These are phyloP conservation scores for Xylariaceae sp. DNA, from an alignment of 2,329 filamentous ascomycete species.

Conservation along the genomic window DNA sequence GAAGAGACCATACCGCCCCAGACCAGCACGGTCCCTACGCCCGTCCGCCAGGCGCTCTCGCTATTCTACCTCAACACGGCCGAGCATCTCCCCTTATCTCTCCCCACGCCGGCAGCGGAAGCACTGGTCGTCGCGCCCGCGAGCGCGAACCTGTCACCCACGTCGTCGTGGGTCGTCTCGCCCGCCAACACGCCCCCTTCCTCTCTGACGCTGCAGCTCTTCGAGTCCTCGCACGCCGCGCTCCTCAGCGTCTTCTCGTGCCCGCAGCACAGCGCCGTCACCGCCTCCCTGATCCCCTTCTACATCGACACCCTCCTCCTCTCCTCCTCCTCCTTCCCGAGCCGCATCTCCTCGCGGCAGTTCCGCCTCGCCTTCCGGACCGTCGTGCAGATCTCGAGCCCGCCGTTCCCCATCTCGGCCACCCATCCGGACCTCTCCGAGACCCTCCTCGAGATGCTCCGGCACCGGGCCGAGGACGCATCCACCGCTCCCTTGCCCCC, in stretches of 20 bases:
- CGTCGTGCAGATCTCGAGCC: constrained; percentile 73
- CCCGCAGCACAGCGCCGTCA: constrained; percentile 67
- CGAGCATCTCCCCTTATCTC: constrained; percentile 71
- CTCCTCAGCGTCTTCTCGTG: constrained; percentile 75
- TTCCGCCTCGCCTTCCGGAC: constrained; percentile 87
- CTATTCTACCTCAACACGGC: constrained; percentile 83
- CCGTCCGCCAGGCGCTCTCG: constrained; percentile 68
- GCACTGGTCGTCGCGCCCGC: constrained; percentile 69
- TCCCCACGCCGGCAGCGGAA: constrained; percentile 64
- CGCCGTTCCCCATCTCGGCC: constrained; percentile 69
- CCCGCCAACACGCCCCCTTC: constrained; percentile 33
- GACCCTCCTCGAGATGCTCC: constrained; percentile 71
- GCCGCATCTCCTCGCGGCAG: constrained; percentile 72
- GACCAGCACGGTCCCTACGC: constrained; percentile 52
- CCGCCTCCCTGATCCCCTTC: constrained; percentile 67
- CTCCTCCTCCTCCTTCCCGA: constrained; percentile 78
- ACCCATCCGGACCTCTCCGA: constrained; percentile 74
- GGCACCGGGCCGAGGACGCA: constrained; percentile 54
- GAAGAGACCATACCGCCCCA: constrained; percentile 50
- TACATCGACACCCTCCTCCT: constrained; percentile 78
- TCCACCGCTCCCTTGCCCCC: constrained; percentile 35
- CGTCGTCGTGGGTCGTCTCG: constrained; percentile 24
- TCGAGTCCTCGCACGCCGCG: constrained; percentile 81
- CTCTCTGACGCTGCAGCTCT: constrained; percentile 54
- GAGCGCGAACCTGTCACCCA: constrained; percentile 59